Percentiles rank a stretch among this genome's conserved stretches.
phyloP scores from a whole-genome alignment of 768 basidiomycete species.

The Tylopilus balloui region DNA sequence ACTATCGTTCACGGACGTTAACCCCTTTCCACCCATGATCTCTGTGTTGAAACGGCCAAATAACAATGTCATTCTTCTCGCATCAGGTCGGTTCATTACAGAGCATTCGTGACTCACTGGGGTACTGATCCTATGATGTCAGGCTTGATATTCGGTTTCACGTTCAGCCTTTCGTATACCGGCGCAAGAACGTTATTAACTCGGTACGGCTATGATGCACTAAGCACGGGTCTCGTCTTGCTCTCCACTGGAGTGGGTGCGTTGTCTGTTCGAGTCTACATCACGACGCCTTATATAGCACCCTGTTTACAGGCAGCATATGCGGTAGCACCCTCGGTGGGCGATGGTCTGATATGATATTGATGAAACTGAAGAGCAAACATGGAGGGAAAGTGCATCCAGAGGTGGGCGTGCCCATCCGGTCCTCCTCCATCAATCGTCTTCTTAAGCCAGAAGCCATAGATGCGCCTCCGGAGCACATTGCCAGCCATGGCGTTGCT shows the following conservation, averaged over 20 bases:
- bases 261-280: slow-evolving; percentile 9
- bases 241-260: slow-evolving; percentile 69
- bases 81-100: slow-evolving; percentile 18
- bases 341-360: slow-evolving; percentile 48
- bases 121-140: not conserved
- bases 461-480: slow-evolving; percentile 74
- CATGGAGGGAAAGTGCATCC: slow-evolving; percentile 48
- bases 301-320: slow-evolving; percentile 38
- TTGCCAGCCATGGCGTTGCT: slow-evolving; percentile 45
- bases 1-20: slow-evolving; percentile 63
- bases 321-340: slow-evolving; percentile 57
- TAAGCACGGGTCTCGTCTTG: slow-evolving; percentile 73
- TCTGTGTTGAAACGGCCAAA: slow-evolving; percentile 58
- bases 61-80: slow-evolving; percentile 57
- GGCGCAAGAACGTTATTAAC: slow-evolving; percentile 63
- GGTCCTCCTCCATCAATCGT: not conserved
- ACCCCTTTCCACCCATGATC: slow-evolving; percentile 60
- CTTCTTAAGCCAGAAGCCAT: not conserved
- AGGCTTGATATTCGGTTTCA: slow-evolving; percentile 73
- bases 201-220: slow-evolving; percentile 61
- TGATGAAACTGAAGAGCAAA: slow-evolving; percentile 37
- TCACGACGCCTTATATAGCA: not conserved
- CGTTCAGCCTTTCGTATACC: slow-evolving; percentile 69
- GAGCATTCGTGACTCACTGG: not conserved
- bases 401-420: slow-evolving; percentile 47